A percentile compares a stretch with the other conserved stretches of the same genome.
Evolutionary conservation across 306 rosid genomes (phyloP).

Genomic region (Datisca glomerata): DNA sequence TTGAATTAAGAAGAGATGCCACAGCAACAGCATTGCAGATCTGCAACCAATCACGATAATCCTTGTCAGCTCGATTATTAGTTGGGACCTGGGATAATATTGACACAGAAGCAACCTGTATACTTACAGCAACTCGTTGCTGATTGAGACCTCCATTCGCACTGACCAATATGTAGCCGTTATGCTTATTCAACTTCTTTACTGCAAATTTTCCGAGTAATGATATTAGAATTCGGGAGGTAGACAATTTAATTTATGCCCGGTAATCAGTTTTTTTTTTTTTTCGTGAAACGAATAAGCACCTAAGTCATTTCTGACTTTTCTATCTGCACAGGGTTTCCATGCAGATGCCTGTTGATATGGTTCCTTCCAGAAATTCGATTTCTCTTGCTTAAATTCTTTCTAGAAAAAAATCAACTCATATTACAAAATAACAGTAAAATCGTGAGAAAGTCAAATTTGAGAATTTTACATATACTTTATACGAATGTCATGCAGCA

Average conservation of each 20-base stretch:
- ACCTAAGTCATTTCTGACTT: conserved; percentile 33
- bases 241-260: no score
- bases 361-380: conserved; percentile 61
- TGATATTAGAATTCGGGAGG: no score
- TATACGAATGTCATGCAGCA: conserved; percentile 12
- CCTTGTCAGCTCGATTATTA: background rate
- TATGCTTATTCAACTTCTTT: no score
- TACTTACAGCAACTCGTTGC: conserved; percentile 94
- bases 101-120: conserved; percentile 8
- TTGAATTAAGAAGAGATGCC: conserved; percentile 84
- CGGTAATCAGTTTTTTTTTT: no score
- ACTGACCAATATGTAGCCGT: conserved; percentile 80
- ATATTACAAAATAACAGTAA: conserved; percentile 6
- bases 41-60: conserved; percentile 35
- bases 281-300: no score
- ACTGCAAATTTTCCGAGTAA: no score
- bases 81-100: background rate
- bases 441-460: background rate
- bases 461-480: conserved; percentile 2
- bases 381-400: conserved; percentile 54
- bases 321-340: conserved; percentile 76
- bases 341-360: conserved; percentile 40
- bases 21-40: conserved; percentile 91
- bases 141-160: conserved; percentile 99
- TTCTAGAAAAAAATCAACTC: conserved; percentile 25